phyloP scores from a whole-genome alignment of 208 protist genomes.

The Angomonas ambiguus region DNA sequence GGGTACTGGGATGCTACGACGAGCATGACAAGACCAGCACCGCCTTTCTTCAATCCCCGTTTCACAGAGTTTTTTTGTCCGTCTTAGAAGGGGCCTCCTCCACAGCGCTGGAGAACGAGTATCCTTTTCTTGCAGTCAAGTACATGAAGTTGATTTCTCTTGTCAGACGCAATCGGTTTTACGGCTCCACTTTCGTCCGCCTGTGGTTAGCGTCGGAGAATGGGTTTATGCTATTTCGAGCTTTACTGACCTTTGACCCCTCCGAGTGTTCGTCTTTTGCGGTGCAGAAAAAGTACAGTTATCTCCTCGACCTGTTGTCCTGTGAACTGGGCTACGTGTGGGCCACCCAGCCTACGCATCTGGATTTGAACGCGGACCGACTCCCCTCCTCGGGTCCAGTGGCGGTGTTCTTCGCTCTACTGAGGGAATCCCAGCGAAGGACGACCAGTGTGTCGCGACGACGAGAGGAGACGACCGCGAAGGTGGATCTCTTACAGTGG shows the following conservation, averaged over 20 bases:
- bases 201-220: constrained; percentile 8
- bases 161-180: constrained; percentile 57
- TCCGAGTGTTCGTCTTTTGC: constrained; percentile 28
- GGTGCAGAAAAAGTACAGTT: constrained; percentile 83
- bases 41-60: constrained; percentile 15
- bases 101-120: constrained; percentile 29
- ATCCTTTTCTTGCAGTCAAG: constrained; percentile 69
- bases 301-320: constrained; percentile 77
- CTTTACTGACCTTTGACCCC: constrained; percentile 46
- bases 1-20: constrained; percentile 31
- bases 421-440: constrained; percentile 17
- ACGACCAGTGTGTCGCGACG: not conserved
- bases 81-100: constrained; percentile 63
- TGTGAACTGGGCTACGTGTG: constrained; percentile 58
- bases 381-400: constrained; percentile 8
- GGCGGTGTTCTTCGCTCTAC: constrained; percentile 41
- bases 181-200: constrained; percentile 40
- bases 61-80: constrained; percentile 31
- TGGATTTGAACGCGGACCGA: not conserved
- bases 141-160: constrained; percentile 77
- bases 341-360: constrained; percentile 25
- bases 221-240: constrained; percentile 63
- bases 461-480: not conserved
- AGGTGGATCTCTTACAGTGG: not conserved
- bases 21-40: not conserved